Percentiles rank a stretch among this genome's conserved stretches.
Conservation (phyloP, 2,329 filamentous ascomycete species). For the Colletotrichum sp. region DNA sequence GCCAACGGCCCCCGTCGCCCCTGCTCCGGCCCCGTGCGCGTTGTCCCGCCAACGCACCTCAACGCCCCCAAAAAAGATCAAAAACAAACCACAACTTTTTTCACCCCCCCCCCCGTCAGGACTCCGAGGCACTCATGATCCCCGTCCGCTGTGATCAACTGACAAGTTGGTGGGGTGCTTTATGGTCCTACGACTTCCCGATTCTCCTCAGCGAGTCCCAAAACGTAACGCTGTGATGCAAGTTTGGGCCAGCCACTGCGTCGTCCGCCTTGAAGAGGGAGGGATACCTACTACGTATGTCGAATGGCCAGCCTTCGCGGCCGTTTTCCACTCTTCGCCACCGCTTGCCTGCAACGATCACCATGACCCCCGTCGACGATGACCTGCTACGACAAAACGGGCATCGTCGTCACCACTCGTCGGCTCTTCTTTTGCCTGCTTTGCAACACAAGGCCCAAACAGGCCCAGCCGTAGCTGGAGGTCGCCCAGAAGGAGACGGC, state of each 20-base stretch:
- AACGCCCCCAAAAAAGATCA: too few species aligned
- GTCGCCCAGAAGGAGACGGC: not conserved
- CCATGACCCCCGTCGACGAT: not conserved
- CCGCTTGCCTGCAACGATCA: not conserved
- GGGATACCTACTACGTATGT: not conserved
- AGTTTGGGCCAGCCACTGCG: not conserved
- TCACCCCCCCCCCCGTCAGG: not conserved
- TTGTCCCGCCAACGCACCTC: too few species aligned
- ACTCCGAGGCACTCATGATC: not conserved
- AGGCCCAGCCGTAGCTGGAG: not conserved
- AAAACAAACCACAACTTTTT: too few species aligned
- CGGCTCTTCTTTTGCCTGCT: not conserved
- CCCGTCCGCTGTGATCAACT: constrained; percentile 1
- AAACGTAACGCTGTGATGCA: constrained; percentile 6
- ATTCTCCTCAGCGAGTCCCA: constrained; percentile 12
- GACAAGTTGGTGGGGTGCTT: constrained; percentile 1
- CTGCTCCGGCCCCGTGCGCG: too few species aligned
- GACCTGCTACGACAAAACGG: not conserved
- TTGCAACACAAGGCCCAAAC: not conserved
- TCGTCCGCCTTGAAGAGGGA: not conserved
- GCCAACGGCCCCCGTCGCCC: too few species aligned
- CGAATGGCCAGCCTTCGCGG: not conserved
- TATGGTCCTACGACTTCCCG: not conserved
- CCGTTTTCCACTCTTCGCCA: not conserved
- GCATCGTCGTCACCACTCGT: constrained; percentile 1